A percentile compares a stretch with the other conserved stretches of the same genome.
Evolutionary conservation across 2,329 filamentous ascomycete genomes (phyloP).

Genomic region (Stachybotrys chartarum): DNA sequence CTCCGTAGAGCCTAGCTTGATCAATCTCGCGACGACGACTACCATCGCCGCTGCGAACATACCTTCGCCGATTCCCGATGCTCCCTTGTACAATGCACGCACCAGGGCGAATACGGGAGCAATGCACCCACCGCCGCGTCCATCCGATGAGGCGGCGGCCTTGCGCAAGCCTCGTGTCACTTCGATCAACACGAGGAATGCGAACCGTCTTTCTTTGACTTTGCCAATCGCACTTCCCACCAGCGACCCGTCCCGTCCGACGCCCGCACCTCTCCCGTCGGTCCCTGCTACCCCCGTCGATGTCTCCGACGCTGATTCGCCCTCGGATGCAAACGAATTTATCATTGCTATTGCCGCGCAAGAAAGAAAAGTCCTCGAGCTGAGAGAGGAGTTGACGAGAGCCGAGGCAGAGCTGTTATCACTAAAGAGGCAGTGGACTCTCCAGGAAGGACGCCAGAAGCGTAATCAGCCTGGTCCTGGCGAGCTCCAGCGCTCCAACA

Average conservation of each 20-base stretch:
- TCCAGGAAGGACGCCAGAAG: conserved; percentile 71
- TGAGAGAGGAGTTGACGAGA: conserved; percentile 79
- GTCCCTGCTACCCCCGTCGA: conserved; percentile 46
- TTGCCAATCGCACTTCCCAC: conserved; percentile 52
- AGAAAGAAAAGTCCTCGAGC: conserved; percentile 82
- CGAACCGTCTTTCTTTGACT: conserved; percentile 53
- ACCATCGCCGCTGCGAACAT: conserved; percentile 6
- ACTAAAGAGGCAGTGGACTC: conserved; percentile 79
- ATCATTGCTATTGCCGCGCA: conserved; percentile 88
- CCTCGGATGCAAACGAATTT: conserved; percentile 54
- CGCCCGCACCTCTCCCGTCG: conserved; percentile 31
- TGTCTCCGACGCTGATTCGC: conserved; percentile 32
- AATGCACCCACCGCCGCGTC: conserved; percentile 29
- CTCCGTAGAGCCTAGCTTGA: conserved; percentile 16
- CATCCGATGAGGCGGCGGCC: conserved; percentile 29
- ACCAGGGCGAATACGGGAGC: conserved; percentile 11
- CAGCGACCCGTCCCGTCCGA: conserved; percentile 43
- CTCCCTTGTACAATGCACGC: neutral
- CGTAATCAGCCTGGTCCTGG: conserved; percentile 58
- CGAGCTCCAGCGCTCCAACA: conserved; percentile 25
- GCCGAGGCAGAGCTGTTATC: conserved; percentile 70
- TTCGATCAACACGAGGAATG: conserved; percentile 45
- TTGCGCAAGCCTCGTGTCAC: conserved; percentile 43
- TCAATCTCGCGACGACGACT: conserved; percentile 12
- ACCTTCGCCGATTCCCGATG: conserved; percentile 8